These are phyloP conservation scores for Chloris gayana DNA, from an alignment of 176 grass and related monocot genomes.

Conservation along the genomic window DNA sequence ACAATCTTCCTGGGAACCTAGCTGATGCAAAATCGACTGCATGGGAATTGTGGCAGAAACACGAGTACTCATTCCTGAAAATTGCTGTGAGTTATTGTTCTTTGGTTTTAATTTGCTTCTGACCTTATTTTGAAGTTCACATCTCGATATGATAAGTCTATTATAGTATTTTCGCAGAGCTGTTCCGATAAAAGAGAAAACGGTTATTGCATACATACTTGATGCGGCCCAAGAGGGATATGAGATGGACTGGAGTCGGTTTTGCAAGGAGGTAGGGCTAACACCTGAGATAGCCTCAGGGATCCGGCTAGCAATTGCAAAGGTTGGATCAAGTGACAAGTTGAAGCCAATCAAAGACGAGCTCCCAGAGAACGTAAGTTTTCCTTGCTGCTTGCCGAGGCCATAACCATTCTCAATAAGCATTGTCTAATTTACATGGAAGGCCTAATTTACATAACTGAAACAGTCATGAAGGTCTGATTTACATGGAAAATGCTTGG, in stretches of 20 bases:
- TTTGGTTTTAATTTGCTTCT: constrained; percentile 31
- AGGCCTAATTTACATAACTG: not conserved
- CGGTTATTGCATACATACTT: constrained; percentile 78
- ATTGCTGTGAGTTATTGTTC: constrained; percentile 70
- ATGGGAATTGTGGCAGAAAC: constrained; percentile 84
- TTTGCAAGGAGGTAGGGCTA: constrained; percentile 66
- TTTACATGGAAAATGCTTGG: constrained; percentile 24
- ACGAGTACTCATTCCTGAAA: constrained; percentile 67
- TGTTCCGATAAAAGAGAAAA: constrained; percentile 83
- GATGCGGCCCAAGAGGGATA: constrained; percentile 78
- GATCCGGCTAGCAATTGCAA: constrained; percentile 62
- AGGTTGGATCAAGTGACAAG: constrained; percentile 68
- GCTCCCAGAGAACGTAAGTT: constrained; percentile 73
- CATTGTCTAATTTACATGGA: not conserved
- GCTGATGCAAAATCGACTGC: constrained; percentile 59
- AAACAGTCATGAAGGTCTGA: constrained; percentile 6
- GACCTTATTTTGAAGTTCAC: constrained; percentile 22
- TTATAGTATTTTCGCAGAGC: constrained; percentile 71
- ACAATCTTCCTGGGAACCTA: constrained; percentile 55
- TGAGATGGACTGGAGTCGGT: constrained; percentile 83
- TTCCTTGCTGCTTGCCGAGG: not conserved
- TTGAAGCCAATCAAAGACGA: constrained; percentile 90
- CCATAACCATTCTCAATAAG: not conserved
- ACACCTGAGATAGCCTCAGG: constrained; percentile 70
- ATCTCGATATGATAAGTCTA: constrained; percentile 13